Conservation (phyloP, 2,329 filamentous ascomycete genomes). For the Colletotrichum falcatum region DNA sequence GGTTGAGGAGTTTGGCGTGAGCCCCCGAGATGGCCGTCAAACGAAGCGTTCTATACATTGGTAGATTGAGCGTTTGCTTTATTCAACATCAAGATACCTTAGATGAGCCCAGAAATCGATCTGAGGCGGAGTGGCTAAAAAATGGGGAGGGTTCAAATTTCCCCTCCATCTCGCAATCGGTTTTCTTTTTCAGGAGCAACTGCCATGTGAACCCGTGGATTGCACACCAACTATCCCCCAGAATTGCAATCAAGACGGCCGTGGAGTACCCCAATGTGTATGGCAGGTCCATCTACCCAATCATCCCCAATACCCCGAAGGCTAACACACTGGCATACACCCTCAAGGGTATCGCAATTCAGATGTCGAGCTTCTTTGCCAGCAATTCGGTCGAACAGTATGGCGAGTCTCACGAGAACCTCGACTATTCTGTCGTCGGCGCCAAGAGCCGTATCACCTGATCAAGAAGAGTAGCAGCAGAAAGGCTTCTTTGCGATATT, state of each 20-base stretch:
- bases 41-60: slow-evolving; percentile 22
- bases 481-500: too few relatives aligned
- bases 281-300: slow-evolving; percentile 58
- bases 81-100: slow-evolving; percentile 35
- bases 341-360: slow-evolving; percentile 61
- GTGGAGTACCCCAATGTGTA: slow-evolving; percentile 61
- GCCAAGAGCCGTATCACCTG: too few relatives aligned
- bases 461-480: too few relatives aligned
- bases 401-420: slow-evolving; percentile 42
- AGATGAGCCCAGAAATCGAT: slow-evolving; percentile 22
- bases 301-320: slow-evolving; percentile 57
- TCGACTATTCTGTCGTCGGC: too few relatives aligned
- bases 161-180: neutral
- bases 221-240: too few relatives aligned
- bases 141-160: neutral
- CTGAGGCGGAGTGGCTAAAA: neutral
- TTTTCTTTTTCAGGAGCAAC: neutral
- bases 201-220: neutral
- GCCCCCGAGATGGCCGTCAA: neutral
- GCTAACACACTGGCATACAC: slow-evolving; percentile 64
- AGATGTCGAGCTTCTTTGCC: slow-evolving; percentile 64
- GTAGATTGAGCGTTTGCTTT: slow-evolving; percentile 32
- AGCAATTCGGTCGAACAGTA: slow-evolving; percentile 60
- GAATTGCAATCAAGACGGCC: slow-evolving; percentile 53
- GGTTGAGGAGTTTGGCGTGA: slow-evolving; percentile 8